A percentile compares a stretch with the other conserved stretches of the same genome.
Conservation (phyloP, 2,329 filamentous ascomycete genomes). For the Phialemoniopsis sp. region DNA sequence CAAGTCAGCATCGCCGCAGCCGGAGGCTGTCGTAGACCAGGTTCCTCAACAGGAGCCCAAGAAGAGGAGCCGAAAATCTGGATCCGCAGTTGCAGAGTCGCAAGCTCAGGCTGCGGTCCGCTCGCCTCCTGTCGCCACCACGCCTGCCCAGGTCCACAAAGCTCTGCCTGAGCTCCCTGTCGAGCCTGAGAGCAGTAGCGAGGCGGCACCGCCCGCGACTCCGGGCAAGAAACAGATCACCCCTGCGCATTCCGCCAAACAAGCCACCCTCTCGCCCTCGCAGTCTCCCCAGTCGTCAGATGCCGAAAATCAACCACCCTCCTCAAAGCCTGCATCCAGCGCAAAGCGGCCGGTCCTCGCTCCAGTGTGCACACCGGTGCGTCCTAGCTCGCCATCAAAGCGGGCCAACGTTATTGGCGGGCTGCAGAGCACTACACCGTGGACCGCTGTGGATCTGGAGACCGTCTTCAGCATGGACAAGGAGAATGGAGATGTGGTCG, state of each 20-base stretch:
- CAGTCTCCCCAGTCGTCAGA: constrained; percentile 73
- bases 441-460: constrained; percentile 76
- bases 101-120: too few relatives aligned
- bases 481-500: constrained; percentile 44
- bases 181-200: constrained; percentile 10
- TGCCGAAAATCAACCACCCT: constrained; percentile 75
- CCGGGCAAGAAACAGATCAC: constrained; percentile 32
- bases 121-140: constrained; percentile 6
- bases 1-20: too few relatives aligned
- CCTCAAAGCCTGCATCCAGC: constrained; percentile 52
- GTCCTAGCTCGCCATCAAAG: constrained; percentile 56
- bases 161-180: constrained; percentile 20
- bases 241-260: constrained; percentile 44
- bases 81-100: too few relatives aligned
- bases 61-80: too few relatives aligned
- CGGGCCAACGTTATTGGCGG: constrained; percentile 47
- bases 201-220: constrained; percentile 31
- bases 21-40: too few relatives aligned
- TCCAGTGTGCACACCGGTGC: constrained; percentile 40
- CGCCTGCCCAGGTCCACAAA: constrained; percentile 13
- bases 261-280: constrained; percentile 56
- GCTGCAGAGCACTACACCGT: constrained; percentile 56
- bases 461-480: constrained; percentile 53
- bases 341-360: constrained; percentile 43
- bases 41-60: too few relatives aligned